Conservation (phyloP, 2,329 filamentous ascomycete species). For the Lasiodiplodia gonubiensis region DNA sequence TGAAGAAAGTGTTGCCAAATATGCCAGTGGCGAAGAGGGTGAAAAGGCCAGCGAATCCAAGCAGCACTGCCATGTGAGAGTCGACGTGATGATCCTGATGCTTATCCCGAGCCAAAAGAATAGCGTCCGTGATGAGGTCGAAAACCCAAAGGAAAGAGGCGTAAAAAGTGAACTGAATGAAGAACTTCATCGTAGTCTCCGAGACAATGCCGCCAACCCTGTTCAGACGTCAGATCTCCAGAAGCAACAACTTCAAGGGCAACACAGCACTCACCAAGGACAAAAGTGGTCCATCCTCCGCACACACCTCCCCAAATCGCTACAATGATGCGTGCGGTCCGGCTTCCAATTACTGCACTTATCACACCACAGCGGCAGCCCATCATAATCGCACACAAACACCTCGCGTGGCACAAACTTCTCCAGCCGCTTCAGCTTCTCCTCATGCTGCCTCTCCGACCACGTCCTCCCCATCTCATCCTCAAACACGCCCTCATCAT, state of each 20-base stretch:
- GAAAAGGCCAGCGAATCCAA: conserved; percentile 75
- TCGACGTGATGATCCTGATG: conserved; percentile 57
- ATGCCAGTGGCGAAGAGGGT: conserved; percentile 81
- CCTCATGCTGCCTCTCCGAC: conserved; percentile 11
- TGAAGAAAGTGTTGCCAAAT: conserved; percentile 72
- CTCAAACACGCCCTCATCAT: conserved; percentile 6
- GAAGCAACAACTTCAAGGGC: background rate
- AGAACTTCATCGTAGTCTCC: conserved; percentile 88
- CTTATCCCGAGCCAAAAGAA: conserved; percentile 59
- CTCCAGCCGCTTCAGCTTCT: conserved; percentile 22
- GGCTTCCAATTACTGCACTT: conserved; percentile 86
- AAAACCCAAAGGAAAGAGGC: conserved; percentile 70
- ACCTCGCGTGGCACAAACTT: conserved; percentile 79
- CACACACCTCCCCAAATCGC: conserved; percentile 80
- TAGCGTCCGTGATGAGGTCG: conserved; percentile 66
- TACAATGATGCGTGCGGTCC: conserved; percentile 85
- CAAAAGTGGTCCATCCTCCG: conserved; percentile 95
- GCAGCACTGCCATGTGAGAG: conserved; percentile 67
- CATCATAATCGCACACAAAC: conserved; percentile 83
- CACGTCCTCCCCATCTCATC: conserved; percentile 21
- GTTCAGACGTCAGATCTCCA: background rate
- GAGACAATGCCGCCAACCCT: conserved; percentile 85
- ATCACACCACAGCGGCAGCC: conserved; percentile 85
- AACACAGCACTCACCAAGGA: conserved; percentile 63
- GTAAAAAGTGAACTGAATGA: conserved; percentile 84